Evolutionary conservation across 1,284 basidiomycete genomes (phyloP), one percentile per base, ranked within the genome.

Genomic region (Cutaneotrichosporon mucoides): DNA sequence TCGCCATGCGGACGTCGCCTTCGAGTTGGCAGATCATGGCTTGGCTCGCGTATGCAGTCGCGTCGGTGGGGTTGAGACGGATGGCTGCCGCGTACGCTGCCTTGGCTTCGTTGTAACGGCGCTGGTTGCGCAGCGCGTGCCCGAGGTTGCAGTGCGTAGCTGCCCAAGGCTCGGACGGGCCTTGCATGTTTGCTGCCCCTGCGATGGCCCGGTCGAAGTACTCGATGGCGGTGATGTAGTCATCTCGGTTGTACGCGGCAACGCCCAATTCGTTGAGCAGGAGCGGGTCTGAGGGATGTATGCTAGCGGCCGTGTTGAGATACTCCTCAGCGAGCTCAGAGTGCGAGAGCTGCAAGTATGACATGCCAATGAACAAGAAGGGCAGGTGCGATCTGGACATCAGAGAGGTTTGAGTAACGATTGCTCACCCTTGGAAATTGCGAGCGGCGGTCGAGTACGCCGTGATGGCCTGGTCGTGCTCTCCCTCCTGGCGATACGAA

Each of bases 391-490:
- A 92, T 12, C 91, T 92, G 60, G 41, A 12, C 40, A 57, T 59
- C 38, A 50, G 43, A 24, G 5, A n/a, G 10, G n/a, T 33, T 24
- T 9, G 11, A 5, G 15, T 6, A 24, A 24, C 16, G 10, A 24
- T 5, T 8, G 75, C 85, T 59, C 72, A 93, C 89, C 93, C 93
- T 56, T 88, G 89, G 73, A 98, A 98, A 80, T 97, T 87, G 38
- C 94, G 82, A 2, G 92, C 89, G 53, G 92, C 93, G 0, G 96
- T 99, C 11, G 93, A 95, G 78, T 99, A 99, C 1, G 96, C 94
- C 0, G 92, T 97, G 49, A 99, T 90, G 1, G 96, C 96, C 72
- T 97, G 93, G 69, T 99, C 96, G 79, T 95, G 94, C 76, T 99
- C 96, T 13, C 95, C 94, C 76, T 99, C 95, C 63, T 92, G 82